These are phyloP conservation scores for Colletotrichum phormii DNA, from an alignment of 2,329 filamentous ascomycete species.

Conservation along the genomic window DNA sequence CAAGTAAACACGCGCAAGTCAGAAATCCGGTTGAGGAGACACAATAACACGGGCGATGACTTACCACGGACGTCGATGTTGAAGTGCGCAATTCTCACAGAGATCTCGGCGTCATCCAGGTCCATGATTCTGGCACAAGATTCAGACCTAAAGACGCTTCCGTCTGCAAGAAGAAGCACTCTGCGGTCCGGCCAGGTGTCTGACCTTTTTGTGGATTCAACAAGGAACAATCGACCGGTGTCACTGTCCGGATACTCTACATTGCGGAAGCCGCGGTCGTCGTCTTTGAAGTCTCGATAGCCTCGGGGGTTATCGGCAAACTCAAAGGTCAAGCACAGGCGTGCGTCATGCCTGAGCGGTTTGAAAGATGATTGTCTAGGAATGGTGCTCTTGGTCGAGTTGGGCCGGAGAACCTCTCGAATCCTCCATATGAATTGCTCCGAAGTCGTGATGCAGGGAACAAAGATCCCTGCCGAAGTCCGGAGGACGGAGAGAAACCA, in stretches of 20 bases:
- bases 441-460: conserved; percentile 20
- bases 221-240: neutral
- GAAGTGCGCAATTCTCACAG: neutral
- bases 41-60: neutral
- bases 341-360: neutral
- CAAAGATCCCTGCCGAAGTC: conserved; percentile 14
- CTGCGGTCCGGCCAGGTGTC: neutral
- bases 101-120: neutral
- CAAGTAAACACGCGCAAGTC: too few species aligned
- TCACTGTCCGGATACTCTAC: neutral
- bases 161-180: neutral
- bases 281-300: conserved; percentile 3
- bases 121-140: neutral
- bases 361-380: neutral
- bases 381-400: neutral
- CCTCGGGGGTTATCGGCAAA: conserved; percentile 6
- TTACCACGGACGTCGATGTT: conserved; percentile 1
- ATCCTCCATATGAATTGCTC: conserved; percentile 9
- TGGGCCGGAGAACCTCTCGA: neutral
- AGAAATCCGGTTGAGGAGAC: neutral
- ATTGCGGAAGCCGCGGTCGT: neutral
- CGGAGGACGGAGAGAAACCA: conserved; percentile 15
- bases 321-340: conserved; percentile 15
- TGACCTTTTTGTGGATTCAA: neutral
- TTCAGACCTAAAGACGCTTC: neutral